Evolutionary conservation across 2,329 filamentous ascomycete species (phyloP).

Genomic region (Neurospora crassa): DNA sequence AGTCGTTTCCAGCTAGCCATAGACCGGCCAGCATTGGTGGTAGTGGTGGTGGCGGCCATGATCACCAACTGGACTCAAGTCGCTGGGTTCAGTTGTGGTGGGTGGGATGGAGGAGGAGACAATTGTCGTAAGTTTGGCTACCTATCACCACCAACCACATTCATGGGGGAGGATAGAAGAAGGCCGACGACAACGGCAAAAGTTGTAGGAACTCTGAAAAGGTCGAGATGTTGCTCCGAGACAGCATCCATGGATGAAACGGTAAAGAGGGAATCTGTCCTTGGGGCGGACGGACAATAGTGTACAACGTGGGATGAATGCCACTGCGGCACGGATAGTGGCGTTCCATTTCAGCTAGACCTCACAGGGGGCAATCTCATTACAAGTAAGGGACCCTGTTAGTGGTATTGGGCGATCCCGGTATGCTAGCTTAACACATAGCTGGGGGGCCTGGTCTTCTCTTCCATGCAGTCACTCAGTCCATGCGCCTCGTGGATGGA

Average conservation of each 20-base stretch:
- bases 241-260: background rate
- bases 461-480: background rate
- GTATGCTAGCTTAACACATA: background rate
- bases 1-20: conserved; percentile 17
- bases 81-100: background rate
- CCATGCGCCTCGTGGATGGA: background rate
- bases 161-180: conserved; percentile 9
- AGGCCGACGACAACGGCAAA: background rate
- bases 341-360: background rate
- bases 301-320: conserved; percentile 5
- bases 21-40: conserved; percentile 4
- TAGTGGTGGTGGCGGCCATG: conserved; percentile 12
- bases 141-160: conserved; percentile 6
- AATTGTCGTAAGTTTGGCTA: conserved; percentile 9
- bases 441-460: background rate
- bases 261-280: conserved; percentile 11
- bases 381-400: background rate
- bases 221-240: background rate
- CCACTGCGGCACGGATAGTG: conserved; percentile 3
- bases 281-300: background rate
- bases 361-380: background rate
- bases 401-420: background rate
- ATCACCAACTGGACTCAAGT: conserved; percentile 2
- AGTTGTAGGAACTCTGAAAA: conserved; percentile 3
- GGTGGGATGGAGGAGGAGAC: background rate